Base-by-base conservation (phyloP, 441 rosid genomes). In the Aquilaria agallochum region DNA sequence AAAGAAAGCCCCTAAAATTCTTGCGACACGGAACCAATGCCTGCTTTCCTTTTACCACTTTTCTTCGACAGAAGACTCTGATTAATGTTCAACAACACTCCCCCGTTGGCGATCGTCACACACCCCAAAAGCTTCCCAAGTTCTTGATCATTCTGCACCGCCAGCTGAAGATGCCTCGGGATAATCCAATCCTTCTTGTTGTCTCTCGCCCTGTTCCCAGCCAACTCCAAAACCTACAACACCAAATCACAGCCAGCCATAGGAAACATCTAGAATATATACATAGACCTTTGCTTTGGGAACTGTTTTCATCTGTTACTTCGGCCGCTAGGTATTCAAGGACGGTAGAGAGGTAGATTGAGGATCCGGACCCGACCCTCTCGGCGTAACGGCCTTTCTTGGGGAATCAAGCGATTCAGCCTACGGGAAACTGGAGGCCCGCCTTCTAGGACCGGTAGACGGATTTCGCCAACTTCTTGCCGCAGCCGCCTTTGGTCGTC, bases 301-400 rank as follows among this genome's bases (percentile, higher is more conserved):
- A 5, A 58, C 3, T 7, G 3, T 20, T 20, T 20, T 20, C 27
- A 20, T 1, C 27, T 20, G 27, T 20, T 20, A 85, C 90, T 86
- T 85, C 90, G 5, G 90, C 90, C 11, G 88, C 88, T n/a, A 85
- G 90, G 49, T 80, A 85, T 57, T 85, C 88, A 1, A 85, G 84
- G 36, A 85, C 90, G 5, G 90, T 88, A 2, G 88, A 77, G 56
- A 85, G 88, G 20, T 85, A 85, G 12, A 85, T 83, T 14, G 90
- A 86, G 50, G 88, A 78, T 0, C 86, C 86, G 1, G 86, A 75
- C 6, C 85, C 90, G 0, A 82, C 80, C 12, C 87, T 78, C 31
- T 80, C 68, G 5, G 90, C 83, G 9, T 84, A 82, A 3, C 76
- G 68, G 0, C 87, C 90, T 13, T 71, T 74, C 57, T 80, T 80